Percentiles rank a stretch among this genome's conserved stretches.
Conservation (phyloP, 2,329 filamentous ascomycete genomes). For the Lithohypha guttulata region DNA sequence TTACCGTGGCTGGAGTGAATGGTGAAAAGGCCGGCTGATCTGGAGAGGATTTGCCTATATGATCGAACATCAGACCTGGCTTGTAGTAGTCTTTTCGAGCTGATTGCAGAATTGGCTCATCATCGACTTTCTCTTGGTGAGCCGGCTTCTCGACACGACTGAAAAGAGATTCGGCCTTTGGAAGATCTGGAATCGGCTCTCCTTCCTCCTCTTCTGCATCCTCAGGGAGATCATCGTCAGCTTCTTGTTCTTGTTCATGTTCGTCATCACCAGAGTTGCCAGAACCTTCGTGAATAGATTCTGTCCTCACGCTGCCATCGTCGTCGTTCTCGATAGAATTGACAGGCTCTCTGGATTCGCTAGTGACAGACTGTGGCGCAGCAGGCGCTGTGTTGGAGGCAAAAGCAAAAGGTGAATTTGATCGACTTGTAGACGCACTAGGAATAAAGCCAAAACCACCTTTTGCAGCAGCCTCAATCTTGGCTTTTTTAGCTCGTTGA, state of each 20-base stretch:
- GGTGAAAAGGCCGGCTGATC: constrained; percentile 17
- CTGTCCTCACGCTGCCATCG: constrained; percentile 4
- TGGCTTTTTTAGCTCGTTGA: constrained; percentile 35
- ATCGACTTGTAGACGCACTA: constrained; percentile 2
- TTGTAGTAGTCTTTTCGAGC: constrained; percentile 23
- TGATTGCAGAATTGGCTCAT: constrained; percentile 23
- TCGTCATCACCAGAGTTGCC: constrained; percentile 14
- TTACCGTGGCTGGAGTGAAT: constrained; percentile 13
- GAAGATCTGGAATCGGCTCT: constrained; percentile 11
- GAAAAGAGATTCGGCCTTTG: constrained; percentile 19
- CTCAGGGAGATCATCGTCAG: constrained; percentile 15
- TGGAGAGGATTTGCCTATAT: constrained; percentile 22
- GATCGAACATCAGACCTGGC: constrained; percentile 29
- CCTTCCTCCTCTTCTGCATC: constrained; percentile 13
- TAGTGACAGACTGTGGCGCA: constrained; percentile 9
- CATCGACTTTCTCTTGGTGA: constrained; percentile 9
- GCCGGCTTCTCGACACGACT: constrained; percentile 17
- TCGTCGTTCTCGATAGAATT: constrained; percentile 13
- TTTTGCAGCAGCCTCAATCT: constrained; percentile 30
- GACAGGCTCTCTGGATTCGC: constrained; percentile 14
- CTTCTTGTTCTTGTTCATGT: constrained; percentile 11
- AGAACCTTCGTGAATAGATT: constrained; percentile 12
- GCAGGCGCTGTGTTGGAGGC: constrained; percentile 21
- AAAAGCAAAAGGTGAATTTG: constrained; percentile 23
- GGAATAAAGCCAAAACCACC: constrained; percentile 19